These are phyloP conservation scores for Sugiyamaella japonica DNA, from an alignment of 1,139 yeast genomes.

Conservation along the genomic window DNA sequence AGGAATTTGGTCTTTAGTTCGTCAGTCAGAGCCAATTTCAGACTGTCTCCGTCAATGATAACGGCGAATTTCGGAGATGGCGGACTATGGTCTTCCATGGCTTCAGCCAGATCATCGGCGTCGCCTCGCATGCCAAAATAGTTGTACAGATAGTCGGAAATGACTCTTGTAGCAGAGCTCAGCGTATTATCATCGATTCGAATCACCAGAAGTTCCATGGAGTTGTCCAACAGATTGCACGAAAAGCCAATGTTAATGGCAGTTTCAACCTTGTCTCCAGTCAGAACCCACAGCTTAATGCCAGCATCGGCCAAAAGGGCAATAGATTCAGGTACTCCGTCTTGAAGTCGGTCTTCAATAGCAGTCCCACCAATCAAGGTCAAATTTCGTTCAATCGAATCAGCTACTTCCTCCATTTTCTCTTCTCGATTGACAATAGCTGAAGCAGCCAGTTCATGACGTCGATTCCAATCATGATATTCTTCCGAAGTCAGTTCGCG, in stretches of 20 bases:
- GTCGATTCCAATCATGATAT: conserved; percentile 65
- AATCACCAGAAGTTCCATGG: conserved; percentile 81
- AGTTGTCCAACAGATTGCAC: conserved; percentile 82
- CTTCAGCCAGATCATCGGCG: conserved; percentile 55
- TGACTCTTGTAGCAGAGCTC: conserved; percentile 54
- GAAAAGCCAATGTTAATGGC: conserved; percentile 98
- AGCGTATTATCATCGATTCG: conserved; percentile 47
- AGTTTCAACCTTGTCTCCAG: conserved; percentile 97
- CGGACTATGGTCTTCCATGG: conserved; percentile 70
- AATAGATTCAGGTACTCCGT: conserved; percentile 94
- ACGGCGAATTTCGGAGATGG: conserved; percentile 80
- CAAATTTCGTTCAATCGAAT: conserved; percentile 73
- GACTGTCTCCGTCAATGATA: conserved; percentile 89
- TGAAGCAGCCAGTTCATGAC: conserved; percentile 71
- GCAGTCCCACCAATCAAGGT: conserved; percentile 92
- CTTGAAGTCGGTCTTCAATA: conserved; percentile 92
- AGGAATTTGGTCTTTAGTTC: conserved; percentile 70
- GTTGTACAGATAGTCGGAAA: conserved; percentile 59
- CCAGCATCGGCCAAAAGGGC: conserved; percentile 85
- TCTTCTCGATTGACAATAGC: conserved; percentile 77
- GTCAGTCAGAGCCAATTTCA: conserved; percentile 66
- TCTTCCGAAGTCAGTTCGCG: conserved; percentile 62
- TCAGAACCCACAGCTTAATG: conserved; percentile 92
- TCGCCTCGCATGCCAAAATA: conserved; percentile 68
- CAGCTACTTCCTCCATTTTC: conserved; percentile 73